These are phyloP conservation scores for Fonsecaea pedrosoi DNA, from an alignment of 2,329 filamentous ascomycete species.

Conservation along the genomic window DNA sequence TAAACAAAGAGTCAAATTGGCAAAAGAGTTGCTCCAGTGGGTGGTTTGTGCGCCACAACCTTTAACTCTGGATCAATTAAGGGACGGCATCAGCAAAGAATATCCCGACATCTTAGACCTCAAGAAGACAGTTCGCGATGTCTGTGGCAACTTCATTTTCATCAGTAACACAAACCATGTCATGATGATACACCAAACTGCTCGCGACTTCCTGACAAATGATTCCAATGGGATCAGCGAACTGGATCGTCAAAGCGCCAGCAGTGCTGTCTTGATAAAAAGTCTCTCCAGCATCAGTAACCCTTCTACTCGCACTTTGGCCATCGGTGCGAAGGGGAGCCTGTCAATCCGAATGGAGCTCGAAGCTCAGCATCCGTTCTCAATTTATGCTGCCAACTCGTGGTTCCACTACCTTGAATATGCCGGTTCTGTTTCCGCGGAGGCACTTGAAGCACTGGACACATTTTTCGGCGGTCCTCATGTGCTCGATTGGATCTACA, in stretches of 20 bases:
- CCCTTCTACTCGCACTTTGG: neutral
- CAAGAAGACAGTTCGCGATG: slow-evolving; percentile 36
- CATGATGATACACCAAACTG: slow-evolving; percentile 42
- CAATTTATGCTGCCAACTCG: slow-evolving; percentile 31
- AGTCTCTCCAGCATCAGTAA: slow-evolving; percentile 16
- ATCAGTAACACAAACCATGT: slow-evolving; percentile 38
- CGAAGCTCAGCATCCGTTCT: slow-evolving; percentile 15
- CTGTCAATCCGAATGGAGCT: slow-evolving; percentile 3
- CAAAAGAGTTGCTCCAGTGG: slow-evolving; percentile 41
- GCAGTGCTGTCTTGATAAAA: slow-evolving; percentile 18
- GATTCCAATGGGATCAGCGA: neutral
- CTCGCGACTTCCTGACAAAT: slow-evolving; percentile 37
- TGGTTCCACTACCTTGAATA: slow-evolving; percentile 34
- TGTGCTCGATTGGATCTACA: slow-evolving; percentile 47
- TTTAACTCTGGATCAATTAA: slow-evolving; percentile 41
- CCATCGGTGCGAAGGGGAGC: neutral
- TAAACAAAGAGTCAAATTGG: slow-evolving; percentile 24
- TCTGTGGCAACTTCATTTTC: slow-evolving; percentile 43
- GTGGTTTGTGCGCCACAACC: slow-evolving; percentile 39
- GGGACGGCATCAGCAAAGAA: slow-evolving; percentile 39
- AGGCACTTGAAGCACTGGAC: slow-evolving; percentile 18
- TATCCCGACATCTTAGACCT: slow-evolving; percentile 38
- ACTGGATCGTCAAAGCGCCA: slow-evolving; percentile 15
- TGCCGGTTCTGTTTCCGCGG: slow-evolving; percentile 8
- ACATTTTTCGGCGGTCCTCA: slow-evolving; percentile 28